phyloP scores from a whole-genome alignment of 2,329 filamentous ascomycete species.

The Colletotrichum navitas region DNA sequence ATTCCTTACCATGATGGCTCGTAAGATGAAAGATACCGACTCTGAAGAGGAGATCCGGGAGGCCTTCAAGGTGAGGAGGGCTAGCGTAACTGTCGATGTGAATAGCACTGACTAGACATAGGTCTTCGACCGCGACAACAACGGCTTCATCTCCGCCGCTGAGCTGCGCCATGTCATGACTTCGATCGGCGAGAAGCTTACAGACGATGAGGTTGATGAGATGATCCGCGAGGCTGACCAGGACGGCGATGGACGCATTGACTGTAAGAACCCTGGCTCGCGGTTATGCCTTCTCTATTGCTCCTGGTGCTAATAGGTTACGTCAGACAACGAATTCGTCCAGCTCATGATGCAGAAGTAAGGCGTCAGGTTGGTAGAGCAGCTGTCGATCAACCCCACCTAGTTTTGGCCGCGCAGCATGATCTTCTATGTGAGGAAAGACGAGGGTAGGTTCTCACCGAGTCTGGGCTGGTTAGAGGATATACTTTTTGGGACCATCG shows the following conservation, averaged over 20 bases:
- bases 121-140: constrained; percentile 91
- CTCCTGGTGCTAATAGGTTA: constrained; percentile 4
- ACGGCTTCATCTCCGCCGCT: constrained; percentile 90
- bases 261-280: constrained; percentile 70
- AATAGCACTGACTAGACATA: constrained; percentile 47
- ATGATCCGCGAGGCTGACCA: constrained; percentile 94
- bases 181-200: constrained; percentile 91
- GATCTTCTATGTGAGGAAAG: constrained; percentile 34
- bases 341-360: constrained; percentile 98
- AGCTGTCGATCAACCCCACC: constrained; percentile 9
- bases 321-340: constrained; percentile 88
- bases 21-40: constrained; percentile 95
- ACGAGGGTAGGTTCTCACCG: constrained; percentile 13
- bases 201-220: constrained; percentile 91
- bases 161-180: constrained; percentile 93
- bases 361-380: constrained; percentile 45
- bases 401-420: constrained; percentile 22
- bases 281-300: not conserved
- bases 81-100: not conserved
- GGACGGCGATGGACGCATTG: constrained; percentile 88
- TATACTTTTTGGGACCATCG: constrained; percentile 16
- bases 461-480: constrained; percentile 29
- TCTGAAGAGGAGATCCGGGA: constrained; percentile 92
- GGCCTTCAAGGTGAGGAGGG: constrained; percentile 79
- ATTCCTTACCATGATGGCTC: constrained; percentile 93